Evolutionary conservation across 345 rosid genomes (phyloP), one percentile per base, ranked within the genome.

Genomic region (Cochlearia excelsa): DNA sequence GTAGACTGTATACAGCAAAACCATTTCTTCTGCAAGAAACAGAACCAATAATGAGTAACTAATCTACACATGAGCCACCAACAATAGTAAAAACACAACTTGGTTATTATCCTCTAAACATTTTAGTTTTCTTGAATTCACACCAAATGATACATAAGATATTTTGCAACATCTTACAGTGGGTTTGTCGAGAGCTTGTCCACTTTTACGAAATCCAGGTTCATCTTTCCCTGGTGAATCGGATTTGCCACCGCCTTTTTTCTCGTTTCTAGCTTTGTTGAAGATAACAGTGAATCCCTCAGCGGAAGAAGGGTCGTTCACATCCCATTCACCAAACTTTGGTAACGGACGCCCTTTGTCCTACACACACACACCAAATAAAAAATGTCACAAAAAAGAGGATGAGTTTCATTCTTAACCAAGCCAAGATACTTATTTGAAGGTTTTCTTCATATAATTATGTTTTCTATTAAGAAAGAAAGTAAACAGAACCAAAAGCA

Each of bases 261-360:
- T 80, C 71, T 80, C 84, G 69, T 80, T 68, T 54, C 84, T 78
- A 65, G 84, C 84, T 67, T 80, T 80, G 70, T 80, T 78, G 80
- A 80, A 80, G 65, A 80, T 75, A 55, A 80, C 80, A 3, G 84
- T 80, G 49, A 73, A 80, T 35, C 82, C 84, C 69, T 80, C 84
- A 43, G 84, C 84, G 3, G 84, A 78, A 37, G 84, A 51, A 41
- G 84, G 84, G 64, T 80, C 82, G 48, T 78, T 80, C 27, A 80
- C 82, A 73, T 80, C 80, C 84, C 84, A 80, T 59, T 80, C 84
- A 16, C 84, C 84, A 63, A 80, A 80, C 75, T 78, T 80, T 33
- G 84, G 84, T 67, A 80, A 67, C 23, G 84, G 80, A 6, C 64
- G 75, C 54, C 80, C 82, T 70, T 75, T 78, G 28, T 80, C 84